phyloP scores from a whole-genome alignment of 164 flowering plant genomes.

The Stephania yunnanensis region DNA sequence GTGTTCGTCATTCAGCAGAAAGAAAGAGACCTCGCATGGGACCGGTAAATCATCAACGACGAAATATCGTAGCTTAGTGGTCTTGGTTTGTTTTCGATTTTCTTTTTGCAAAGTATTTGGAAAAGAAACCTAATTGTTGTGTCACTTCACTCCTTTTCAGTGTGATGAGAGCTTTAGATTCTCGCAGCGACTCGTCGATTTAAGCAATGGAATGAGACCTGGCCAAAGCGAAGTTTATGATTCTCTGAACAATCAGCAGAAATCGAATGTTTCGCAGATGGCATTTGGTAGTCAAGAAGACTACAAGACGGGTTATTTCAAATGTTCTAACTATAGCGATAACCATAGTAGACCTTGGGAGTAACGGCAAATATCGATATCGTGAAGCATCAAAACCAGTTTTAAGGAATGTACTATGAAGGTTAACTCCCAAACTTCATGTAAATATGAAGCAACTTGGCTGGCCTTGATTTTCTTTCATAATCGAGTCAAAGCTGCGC shows the following conservation, averaged over 20 bases:
- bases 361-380: not conserved
- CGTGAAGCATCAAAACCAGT: not conserved
- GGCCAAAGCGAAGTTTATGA: conserved; percentile 66
- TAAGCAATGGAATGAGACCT: conserved; percentile 70
- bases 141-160: conserved; percentile 19
- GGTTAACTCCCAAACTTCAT: conserved; percentile 5
- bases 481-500: not conserved
- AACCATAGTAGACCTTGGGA: not conserved
- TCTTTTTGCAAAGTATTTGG: not conserved
- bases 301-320: conserved; percentile 47
- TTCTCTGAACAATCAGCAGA: conserved; percentile 66
- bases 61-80: not conserved
- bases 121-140: not conserved
- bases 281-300: conserved; percentile 76
- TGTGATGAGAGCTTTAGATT: conserved; percentile 74
- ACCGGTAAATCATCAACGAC: conserved; percentile 43
- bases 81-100: not conserved
- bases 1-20: conserved; percentile 85
- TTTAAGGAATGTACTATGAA: too few relatives aligned
- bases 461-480: not conserved
- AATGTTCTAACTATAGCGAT: conserved; percentile 27
- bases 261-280: conserved; percentile 73
- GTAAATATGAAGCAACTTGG: conserved; percentile 7
- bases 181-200: conserved; percentile 38
- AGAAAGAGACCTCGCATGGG: conserved; percentile 83